A percentile compares a stretch with the other conserved stretches of the same genome.
Conservation (phyloP, 2,329 filamentous ascomycete genomes). For the Camptophora hylomeconis region DNA sequence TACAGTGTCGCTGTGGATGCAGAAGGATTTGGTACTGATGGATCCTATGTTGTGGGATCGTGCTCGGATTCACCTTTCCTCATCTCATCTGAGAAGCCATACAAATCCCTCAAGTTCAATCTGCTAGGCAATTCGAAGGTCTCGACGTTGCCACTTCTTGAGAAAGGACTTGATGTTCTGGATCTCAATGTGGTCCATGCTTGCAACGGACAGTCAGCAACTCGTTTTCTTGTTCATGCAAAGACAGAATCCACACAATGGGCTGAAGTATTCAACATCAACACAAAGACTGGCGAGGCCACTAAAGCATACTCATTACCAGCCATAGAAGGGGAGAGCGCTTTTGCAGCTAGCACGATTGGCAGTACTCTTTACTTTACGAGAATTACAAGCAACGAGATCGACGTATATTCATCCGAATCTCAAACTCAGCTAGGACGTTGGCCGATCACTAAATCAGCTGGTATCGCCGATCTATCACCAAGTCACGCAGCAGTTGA, state of each 20-base stretch:
- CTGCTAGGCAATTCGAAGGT: constrained; percentile 30
- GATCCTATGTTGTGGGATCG: constrained; percentile 10
- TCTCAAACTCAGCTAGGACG: constrained; percentile 64
- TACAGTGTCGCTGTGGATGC: constrained; percentile 59
- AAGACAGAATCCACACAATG: constrained; percentile 58
- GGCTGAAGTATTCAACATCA: constrained; percentile 75
- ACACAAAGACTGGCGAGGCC: constrained; percentile 55
- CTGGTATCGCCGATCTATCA: constrained; percentile 16
- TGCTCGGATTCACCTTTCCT: constrained; percentile 30
- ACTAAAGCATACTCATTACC: constrained; percentile 73
- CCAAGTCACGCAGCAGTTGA: constrained; percentile 58
- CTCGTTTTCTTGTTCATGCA: constrained; percentile 79
- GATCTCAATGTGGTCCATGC: constrained; percentile 58
- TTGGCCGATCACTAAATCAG: constrained; percentile 51
- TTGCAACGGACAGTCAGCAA: constrained; percentile 53
- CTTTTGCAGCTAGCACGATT: constrained; percentile 65
- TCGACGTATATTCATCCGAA: constrained; percentile 59
- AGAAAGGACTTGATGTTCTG: constrained; percentile 35
- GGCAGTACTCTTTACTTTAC: constrained; percentile 83
- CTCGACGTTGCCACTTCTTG: constrained; percentile 25
- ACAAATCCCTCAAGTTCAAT: constrained; percentile 32
- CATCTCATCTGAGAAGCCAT: constrained; percentile 30
- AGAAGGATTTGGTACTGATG: constrained; percentile 41
- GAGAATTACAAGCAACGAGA: constrained; percentile 61
- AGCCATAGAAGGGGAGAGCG: constrained; percentile 53